Conservation (phyloP, 2,329 filamentous ascomycete species). For the Diaporthe capsici region DNA sequence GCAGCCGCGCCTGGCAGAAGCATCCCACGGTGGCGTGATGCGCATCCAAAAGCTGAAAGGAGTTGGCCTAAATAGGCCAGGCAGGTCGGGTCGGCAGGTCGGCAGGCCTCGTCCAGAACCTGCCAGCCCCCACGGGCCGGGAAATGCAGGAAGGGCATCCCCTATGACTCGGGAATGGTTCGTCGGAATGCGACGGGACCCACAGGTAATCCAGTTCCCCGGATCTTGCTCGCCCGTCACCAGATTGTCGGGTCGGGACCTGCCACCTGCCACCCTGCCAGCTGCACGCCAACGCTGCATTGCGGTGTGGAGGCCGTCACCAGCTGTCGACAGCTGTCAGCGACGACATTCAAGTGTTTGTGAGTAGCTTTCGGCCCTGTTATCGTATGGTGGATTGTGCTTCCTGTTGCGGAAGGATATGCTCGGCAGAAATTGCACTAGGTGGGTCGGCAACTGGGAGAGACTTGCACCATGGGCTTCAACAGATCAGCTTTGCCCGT, state of each 20-base stretch:
- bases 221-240: slow-evolving; percentile 38
- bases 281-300: background rate
- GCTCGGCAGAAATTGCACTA: background rate
- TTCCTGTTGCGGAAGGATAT: background rate
- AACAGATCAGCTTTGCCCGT: background rate
- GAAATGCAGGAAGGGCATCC: background rate
- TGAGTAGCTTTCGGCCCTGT: background rate
- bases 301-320: background rate
- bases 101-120: background rate
- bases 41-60: background rate
- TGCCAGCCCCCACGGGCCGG: slow-evolving; percentile 18
- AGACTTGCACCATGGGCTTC: background rate
- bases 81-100: background rate
- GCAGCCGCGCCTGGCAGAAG: slow-evolving; percentile 12
- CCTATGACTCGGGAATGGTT: slow-evolving; percentile 1
- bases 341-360: background rate
- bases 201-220: slow-evolving; percentile 25
- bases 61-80: background rate
- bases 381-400: background rate
- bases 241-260: slow-evolving; percentile 40
- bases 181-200: background rate
- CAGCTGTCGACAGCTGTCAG: background rate
- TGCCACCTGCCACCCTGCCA: slow-evolving; percentile 14
- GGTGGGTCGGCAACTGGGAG: background rate
- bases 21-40: slow-evolving; percentile 42